Evolutionary conservation across 129 eudicot genomes (phyloP).

Genomic region (Smallanthus sonchifolius): DNA sequence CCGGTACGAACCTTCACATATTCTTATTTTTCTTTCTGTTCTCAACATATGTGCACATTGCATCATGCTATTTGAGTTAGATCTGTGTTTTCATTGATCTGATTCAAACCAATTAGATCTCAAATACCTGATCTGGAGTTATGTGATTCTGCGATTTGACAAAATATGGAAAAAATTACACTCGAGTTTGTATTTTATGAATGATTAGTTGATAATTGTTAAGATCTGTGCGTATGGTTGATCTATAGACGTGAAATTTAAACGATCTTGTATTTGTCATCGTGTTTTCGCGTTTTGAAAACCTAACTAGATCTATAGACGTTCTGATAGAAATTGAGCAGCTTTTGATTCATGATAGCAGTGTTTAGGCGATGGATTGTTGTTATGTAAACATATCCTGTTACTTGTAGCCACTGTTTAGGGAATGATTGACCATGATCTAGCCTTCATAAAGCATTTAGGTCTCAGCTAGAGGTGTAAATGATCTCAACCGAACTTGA

Average conservation of each 20-base stretch:
- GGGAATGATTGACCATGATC: background rate
- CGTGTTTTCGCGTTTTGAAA: background rate
- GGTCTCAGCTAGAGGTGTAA: background rate
- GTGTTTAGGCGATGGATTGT: background rate
- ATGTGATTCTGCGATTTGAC: background rate
- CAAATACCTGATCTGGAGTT: background rate
- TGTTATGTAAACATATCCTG: background rate
- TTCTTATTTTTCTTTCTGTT: background rate
- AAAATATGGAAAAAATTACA: background rate
- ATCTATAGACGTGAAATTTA: background rate
- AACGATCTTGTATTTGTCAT: background rate
- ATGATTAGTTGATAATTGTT: conserved; percentile 1
- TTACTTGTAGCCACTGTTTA: background rate
- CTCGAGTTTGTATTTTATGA: background rate
- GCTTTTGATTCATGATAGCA: background rate
- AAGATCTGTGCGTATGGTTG: conserved; percentile 9
- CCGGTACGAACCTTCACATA: background rate
- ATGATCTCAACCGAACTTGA: too few relatives aligned
- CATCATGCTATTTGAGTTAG: conserved; percentile 5
- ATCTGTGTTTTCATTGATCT: conserved; percentile 14
- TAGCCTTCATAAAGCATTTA: background rate
- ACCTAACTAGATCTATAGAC: conserved; percentile 7
- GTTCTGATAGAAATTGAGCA: background rate
- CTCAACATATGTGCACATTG: background rate
- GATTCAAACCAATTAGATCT: background rate